Evolutionary conservation across 1,284 basidiomycete genomes (phyloP).

Genomic region (Puccinia polysora): DNA sequence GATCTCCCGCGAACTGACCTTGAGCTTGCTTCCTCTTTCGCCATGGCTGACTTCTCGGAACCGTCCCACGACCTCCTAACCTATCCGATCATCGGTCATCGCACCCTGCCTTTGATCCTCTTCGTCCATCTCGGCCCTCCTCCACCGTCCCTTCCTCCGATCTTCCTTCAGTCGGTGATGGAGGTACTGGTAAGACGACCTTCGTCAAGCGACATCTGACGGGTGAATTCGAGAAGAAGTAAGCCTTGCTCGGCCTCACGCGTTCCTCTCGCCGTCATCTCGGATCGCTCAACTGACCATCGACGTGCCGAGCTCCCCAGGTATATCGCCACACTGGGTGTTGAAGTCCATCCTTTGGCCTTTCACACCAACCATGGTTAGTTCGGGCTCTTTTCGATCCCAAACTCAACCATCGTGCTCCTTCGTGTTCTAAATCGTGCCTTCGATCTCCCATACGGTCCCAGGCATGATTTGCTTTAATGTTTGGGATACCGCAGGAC

Average conservation of each 20-base stretch:
- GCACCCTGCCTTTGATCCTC: slow-evolving; percentile 45
- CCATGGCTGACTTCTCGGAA: no score
- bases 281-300: slow-evolving; percentile 6
- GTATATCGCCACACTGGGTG: slow-evolving; percentile 85
- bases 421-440: neutral
- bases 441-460: slow-evolving; percentile 48
- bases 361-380: slow-evolving; percentile 78
- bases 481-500: slow-evolving; percentile 99
- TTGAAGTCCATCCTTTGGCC: slow-evolving; percentile 89
- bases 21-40: no score
- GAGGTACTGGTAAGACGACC: slow-evolving; percentile 54
- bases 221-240: slow-evolving; percentile 99
- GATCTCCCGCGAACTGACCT: no score
- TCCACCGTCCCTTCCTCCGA: neutral
- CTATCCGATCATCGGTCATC: slow-evolving; percentile 47
- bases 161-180: slow-evolving; percentile 52
- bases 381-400: no score
- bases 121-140: neutral
- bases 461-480: slow-evolving; percentile 99
- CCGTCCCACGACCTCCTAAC: slow-evolving; percentile 46
- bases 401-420: neutral
- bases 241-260: slow-evolving; percentile 2
- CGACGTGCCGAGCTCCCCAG: neutral
- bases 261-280: neutral
- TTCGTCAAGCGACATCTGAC: slow-evolving; percentile 70